Base-by-base conservation (phyloP, 2,329 filamentous ascomycete genomes). In the Phaeophleospora eucalypticola region DNA sequence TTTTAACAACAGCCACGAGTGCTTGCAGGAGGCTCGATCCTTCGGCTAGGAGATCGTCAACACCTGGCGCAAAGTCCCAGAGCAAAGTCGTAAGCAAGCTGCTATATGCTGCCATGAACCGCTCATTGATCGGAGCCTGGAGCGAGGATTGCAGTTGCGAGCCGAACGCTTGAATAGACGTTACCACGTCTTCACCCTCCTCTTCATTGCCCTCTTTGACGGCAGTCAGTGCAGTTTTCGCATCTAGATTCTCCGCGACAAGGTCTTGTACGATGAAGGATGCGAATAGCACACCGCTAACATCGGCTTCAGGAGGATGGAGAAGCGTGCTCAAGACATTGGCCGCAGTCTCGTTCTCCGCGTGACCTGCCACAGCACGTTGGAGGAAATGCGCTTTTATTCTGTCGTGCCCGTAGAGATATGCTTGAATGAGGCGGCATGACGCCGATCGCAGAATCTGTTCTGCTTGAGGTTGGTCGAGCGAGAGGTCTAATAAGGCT, bases 171-270 rank as follows among this genome's bases (percentile, higher is more conserved):
- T 98, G 93, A 41, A 98, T 88, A 61, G 88, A 89, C 0, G 91
- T 96, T 10, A 98, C 85, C 10, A 96, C 89, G 67, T 98, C 93
- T 70, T 98, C 93, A 3, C 91, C 93, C 57, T 78, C 87, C 27
- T 85, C 83, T 17, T 87, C 87, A 65, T 97, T 88, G 9, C 93
- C 93, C 68, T 97, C 91, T 0, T 83, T 88, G 16, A 98, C 83
- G 17, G 79, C 78, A 78, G 94, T 88, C 15, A 90, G 83, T 41
- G 86, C 76, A 4, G 77, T 76, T 65, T 97, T 97, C 1, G 87
- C 87, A 54, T 87, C 80, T 3, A 80, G 71, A 57, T 93, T 86
- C 49, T 95, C 87, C 52, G 84, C 86, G 15, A 97, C 69, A 9
- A 98, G 74, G 60, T 97, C 90, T 57, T 95, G 86, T 53, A 93